Conservation (phyloP, 2,329 filamentous ascomycete genomes). For the Anthostomella pinea region DNA sequence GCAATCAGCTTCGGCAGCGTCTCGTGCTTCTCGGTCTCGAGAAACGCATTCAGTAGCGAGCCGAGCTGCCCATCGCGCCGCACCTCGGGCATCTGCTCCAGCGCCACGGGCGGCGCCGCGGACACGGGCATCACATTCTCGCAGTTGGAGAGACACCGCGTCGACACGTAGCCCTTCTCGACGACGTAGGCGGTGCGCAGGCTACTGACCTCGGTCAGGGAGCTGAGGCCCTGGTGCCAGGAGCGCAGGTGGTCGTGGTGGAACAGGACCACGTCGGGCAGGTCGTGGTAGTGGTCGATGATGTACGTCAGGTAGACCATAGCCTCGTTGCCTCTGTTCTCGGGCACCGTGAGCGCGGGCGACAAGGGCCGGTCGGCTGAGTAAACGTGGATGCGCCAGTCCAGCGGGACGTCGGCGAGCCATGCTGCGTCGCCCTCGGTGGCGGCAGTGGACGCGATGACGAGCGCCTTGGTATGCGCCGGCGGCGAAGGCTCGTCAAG, state of each 20-base stretch:
- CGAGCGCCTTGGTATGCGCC: no score
- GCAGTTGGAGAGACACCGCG: conserved; percentile 35
- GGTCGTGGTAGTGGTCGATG: conserved; percentile 45
- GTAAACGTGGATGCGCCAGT: no score
- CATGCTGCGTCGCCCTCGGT: no score
- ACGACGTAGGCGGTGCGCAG: conserved; percentile 56
- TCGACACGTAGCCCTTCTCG: conserved; percentile 37
- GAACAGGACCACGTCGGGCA: conserved; percentile 44
- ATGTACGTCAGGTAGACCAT: conserved; percentile 52
- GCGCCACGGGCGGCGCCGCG: conserved; percentile 27
- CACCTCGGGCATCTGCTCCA: not conserved
- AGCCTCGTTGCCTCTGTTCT: conserved; percentile 49
- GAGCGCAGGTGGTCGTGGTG: conserved; percentile 42
- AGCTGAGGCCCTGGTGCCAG: conserved; percentile 49
- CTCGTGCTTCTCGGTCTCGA: not conserved
- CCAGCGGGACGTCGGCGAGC: no score
- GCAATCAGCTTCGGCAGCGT: not conserved
- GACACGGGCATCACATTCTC: conserved; percentile 36
- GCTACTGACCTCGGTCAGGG: conserved; percentile 49
- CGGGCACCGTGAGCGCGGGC: conserved; percentile 47
- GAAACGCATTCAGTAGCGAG: conserved; percentile 1
- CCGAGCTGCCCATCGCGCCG: not conserved
- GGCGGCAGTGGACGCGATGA: no score
- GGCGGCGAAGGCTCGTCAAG: no score
- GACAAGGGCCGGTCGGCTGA: no score